Evolutionary conservation across 1,139 yeast species (phyloP).

Genomic region (Chernovozyma aurita): DNA sequence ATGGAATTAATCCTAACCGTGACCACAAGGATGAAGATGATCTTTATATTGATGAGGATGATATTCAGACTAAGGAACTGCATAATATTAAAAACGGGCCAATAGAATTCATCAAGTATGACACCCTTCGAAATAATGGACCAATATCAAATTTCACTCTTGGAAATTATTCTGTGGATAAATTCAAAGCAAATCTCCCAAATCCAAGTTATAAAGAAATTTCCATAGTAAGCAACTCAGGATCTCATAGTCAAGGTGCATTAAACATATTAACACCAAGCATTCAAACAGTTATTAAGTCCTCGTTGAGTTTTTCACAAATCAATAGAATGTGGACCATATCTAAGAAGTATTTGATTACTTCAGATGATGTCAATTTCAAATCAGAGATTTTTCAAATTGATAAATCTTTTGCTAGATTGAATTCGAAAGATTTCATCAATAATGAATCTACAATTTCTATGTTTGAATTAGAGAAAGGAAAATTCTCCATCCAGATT

Average conservation of each 20-base stretch:
- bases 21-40: conserved; percentile 25
- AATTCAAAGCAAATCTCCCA: conserved; percentile 53
- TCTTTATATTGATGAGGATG: conserved; percentile 21
- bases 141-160: conserved; percentile 69
- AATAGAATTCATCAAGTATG: conserved; percentile 43
- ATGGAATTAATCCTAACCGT: conserved; percentile 12
- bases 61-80: conserved; percentile 30
- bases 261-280: conserved; percentile 61
- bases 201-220: conserved; percentile 66
- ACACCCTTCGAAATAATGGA: conserved; percentile 62
- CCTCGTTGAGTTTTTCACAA: conserved; percentile 71
- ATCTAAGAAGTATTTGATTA: conserved; percentile 53
- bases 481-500: conserved; percentile 67
- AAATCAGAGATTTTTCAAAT: conserved; percentile 75
- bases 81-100: conserved; percentile 18
- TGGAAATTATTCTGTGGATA: conserved; percentile 57
- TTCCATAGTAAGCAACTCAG: conserved; percentile 69
- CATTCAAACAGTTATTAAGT: conserved; percentile 59
- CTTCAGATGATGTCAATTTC: conserved; percentile 62
- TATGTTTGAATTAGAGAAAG: conserved; percentile 59
- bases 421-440: conserved; percentile 61
- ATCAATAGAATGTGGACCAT: conserved; percentile 75
- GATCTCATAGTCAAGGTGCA: conserved; percentile 52
- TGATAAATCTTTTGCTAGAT: conserved; percentile 60
- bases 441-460: conserved; percentile 63